phyloP scores from a whole-genome alignment of 139 green algal species.

The Coelastrella sp. region DNA sequence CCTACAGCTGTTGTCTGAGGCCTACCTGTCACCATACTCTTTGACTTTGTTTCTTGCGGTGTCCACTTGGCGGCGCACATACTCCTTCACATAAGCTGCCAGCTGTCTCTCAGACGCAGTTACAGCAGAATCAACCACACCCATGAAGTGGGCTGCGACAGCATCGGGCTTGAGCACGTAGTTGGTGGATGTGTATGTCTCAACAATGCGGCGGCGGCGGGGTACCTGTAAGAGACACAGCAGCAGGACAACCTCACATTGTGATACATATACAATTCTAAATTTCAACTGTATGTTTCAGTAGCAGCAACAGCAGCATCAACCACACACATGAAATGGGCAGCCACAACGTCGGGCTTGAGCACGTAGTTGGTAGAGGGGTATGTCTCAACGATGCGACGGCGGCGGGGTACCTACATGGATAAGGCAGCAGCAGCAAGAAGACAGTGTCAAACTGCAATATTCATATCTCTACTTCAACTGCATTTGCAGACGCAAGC shows the following conservation, averaged over 20 bases:
- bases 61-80: conserved; percentile 53
- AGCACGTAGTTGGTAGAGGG: conserved; percentile 64
- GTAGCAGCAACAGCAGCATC: conserved; percentile 54
- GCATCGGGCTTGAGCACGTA: conserved; percentile 64
- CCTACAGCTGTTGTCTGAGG: background rate
- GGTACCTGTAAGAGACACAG: conserved; percentile 49
- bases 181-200: conserved; percentile 67
- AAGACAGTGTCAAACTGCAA: background rate
- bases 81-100: conserved; percentile 51
- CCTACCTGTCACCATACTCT: conserved; percentile 62
- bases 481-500: conserved; percentile 27
- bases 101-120: conserved; percentile 49
- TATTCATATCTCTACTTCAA: background rate
- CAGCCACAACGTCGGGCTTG: conserved; percentile 54
- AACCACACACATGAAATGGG: conserved; percentile 57
- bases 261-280: background rate
- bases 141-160: conserved; percentile 56
- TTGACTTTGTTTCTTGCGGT: conserved; percentile 43
- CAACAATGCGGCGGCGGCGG: conserved; percentile 60
- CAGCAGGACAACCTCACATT: too few relatives aligned
- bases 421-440: background rate
- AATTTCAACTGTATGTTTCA: background rate
- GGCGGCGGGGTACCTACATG: conserved; percentile 54
- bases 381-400: conserved; percentile 74
- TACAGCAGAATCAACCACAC: conserved; percentile 58